These are phyloP conservation scores for Cercospora berteroae DNA, from an alignment of 2,329 filamentous ascomycete species.

Conservation along the genomic window DNA sequence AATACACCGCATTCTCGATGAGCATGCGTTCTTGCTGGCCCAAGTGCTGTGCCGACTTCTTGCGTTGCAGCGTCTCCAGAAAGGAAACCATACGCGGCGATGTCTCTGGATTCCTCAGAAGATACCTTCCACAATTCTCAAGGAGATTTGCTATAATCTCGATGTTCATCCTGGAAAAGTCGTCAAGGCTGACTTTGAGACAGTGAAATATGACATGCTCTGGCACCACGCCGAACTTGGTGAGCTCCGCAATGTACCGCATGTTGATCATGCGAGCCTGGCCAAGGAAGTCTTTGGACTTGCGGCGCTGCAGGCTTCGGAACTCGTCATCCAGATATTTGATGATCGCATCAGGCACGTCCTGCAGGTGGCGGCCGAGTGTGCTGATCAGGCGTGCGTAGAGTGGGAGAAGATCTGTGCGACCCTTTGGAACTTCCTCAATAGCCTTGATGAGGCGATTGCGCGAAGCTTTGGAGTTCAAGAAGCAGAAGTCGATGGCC, in stretches of 20 bases:
- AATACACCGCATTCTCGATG: constrained; percentile 96
- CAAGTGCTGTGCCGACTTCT: constrained; percentile 92
- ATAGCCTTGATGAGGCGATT: constrained; percentile 91
- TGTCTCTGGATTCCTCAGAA: constrained; percentile 89
- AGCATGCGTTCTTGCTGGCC: constrained; percentile 96
- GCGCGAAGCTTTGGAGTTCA: constrained; percentile 96
- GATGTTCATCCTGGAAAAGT: constrained; percentile 98
- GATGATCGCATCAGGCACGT: constrained; percentile 88
- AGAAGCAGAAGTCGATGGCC: constrained; percentile 94
- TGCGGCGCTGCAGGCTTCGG: constrained; percentile 89
- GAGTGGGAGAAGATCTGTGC: constrained; percentile 82
- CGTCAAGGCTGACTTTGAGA: constrained; percentile 93
- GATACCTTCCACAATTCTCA: constrained; percentile 92
- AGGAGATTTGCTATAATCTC: constrained; percentile 96
- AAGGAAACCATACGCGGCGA: constrained; percentile 91
- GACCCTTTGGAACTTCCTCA: constrained; percentile 91
- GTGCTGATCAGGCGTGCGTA: constrained; percentile 94
- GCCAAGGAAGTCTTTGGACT: constrained; percentile 95
- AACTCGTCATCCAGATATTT: constrained; percentile 95
- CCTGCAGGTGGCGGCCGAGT: constrained; percentile 87
- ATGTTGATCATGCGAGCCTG: constrained; percentile 93
- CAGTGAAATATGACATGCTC: constrained; percentile 99
- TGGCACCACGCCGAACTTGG: constrained; percentile 95
- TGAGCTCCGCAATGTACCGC: constrained; percentile 94
- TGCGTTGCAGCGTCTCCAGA: constrained; percentile 88